Conservation (phyloP, 805 yeast species). For the Sugiyamaella marilandica region DNA sequence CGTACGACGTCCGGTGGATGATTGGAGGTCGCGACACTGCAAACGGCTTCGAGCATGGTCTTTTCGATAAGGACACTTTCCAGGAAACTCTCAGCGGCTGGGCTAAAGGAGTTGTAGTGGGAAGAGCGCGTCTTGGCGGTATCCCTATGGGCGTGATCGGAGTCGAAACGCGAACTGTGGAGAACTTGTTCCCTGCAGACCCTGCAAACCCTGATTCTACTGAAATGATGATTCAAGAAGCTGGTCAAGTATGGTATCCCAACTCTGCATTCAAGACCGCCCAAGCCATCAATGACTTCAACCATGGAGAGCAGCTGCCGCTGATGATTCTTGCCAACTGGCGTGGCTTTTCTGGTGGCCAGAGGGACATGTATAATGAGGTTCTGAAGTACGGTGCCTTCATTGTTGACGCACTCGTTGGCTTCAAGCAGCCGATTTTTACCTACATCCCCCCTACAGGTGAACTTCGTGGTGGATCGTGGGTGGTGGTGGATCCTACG, state of each 20-base stretch:
- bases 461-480: conserved; percentile 98
- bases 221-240: conserved; percentile 82
- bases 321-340: conserved; percentile 97
- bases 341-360: conserved; percentile 99
- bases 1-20: conserved; percentile 92
- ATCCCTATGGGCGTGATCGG: conserved; percentile 98
- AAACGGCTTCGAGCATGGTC: conserved; percentile 75
- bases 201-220: conserved; percentile 97
- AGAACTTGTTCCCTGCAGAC: conserved; percentile 91
- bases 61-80: conserved; percentile 90
- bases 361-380: conserved; percentile 98
- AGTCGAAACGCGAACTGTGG: conserved; percentile 87
- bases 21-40: conserved; percentile 76
- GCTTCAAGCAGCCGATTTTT: conserved; percentile 92
- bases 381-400: conserved; percentile 94
- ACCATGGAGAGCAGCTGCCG: conserved; percentile 96
- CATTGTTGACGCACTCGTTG: conserved; percentile 95
- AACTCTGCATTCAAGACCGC: conserved; percentile 99
- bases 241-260: conserved; percentile 99
- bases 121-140: conserved; percentile 98
- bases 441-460: conserved; percentile 98
- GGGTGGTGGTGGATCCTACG: conserved; percentile 99
- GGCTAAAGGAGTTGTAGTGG: conserved; percentile 98
- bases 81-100: conserved; percentile 95
- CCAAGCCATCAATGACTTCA: conserved; percentile 96